Percentiles rank a stretch among this genome's conserved stretches.
Conservation (phyloP, 148 eudicot genomes). For the Simmondsia chinensis region DNA sequence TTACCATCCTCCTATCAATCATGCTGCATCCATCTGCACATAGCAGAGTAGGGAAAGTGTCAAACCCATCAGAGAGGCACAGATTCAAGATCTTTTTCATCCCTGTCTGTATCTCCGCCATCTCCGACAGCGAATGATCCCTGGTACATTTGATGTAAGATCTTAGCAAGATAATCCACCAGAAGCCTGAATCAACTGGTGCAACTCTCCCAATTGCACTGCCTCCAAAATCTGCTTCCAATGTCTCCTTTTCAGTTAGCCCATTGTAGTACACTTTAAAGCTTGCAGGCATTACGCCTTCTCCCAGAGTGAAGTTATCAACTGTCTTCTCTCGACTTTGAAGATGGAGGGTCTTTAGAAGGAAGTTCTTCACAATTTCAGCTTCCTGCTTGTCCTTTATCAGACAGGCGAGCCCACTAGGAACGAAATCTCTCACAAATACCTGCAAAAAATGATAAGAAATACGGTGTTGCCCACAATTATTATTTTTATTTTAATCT, state of each 20-base stretch:
- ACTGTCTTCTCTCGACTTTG: conserved; percentile 53
- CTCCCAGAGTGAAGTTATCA: conserved; percentile 51
- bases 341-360: conserved; percentile 48
- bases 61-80: conserved; percentile 69
- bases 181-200: conserved; percentile 75
- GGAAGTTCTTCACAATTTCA: conserved; percentile 56
- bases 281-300: conserved; percentile 79
- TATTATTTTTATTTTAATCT: too few relatives aligned
- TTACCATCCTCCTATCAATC: conserved; percentile 74
- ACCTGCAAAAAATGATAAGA: conserved; percentile 25
- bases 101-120: conserved; percentile 47
- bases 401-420: conserved; percentile 55
- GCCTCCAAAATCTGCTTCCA: conserved; percentile 60
- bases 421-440: conserved; percentile 66
- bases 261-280: conserved; percentile 36
- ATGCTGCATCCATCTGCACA: conserved; percentile 79
- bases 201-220: conserved; percentile 75
- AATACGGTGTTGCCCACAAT: too few relatives aligned
- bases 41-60: conserved; percentile 67
- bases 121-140: conserved; percentile 31
- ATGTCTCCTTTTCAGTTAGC: conserved; percentile 17
- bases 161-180: conserved; percentile 72
- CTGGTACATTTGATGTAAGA: conserved; percentile 50
- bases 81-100: conserved; percentile 47
- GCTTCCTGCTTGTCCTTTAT: conserved; percentile 46